phyloP scores from a whole-genome alignment of 345 rosid species.

The Durio zibethinus region DNA sequence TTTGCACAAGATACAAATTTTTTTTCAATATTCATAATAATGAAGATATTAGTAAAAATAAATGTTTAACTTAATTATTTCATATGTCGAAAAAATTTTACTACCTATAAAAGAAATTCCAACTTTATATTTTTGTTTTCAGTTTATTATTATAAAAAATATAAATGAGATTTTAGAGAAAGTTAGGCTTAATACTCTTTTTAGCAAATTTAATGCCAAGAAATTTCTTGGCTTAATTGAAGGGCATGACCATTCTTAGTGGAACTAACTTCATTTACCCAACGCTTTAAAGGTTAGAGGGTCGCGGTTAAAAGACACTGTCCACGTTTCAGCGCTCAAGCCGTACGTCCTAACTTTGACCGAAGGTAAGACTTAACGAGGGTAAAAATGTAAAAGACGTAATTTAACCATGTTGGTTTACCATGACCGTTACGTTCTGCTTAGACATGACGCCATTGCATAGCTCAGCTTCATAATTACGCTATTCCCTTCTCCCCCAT shows the following conservation, averaged over 20 bases:
- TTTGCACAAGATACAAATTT: not conserved
- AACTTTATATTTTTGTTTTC: not conserved
- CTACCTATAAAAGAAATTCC: not conserved
- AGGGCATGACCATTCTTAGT: no score
- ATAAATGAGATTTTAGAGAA: not conserved
- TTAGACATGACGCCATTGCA: not conserved
- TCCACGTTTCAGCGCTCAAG: constrained; percentile 82
- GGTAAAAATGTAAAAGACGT: constrained; percentile 3
- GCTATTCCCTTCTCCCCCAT: not conserved
- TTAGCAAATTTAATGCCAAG: not conserved
- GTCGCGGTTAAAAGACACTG: constrained; percentile 55
- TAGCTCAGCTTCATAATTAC: not conserved
- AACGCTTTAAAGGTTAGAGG: constrained; percentile 62
- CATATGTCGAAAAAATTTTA: not conserved
- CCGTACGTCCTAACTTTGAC: constrained; percentile 65
- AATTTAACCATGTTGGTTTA: no score
- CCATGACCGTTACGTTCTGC: not conserved
- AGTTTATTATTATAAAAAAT: not conserved
- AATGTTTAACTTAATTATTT: not conserved
- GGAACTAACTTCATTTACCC: no score
- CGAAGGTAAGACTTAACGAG: constrained; percentile 44
- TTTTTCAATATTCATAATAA: not conserved
- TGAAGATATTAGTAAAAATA: not conserved
- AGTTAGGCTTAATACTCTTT: not conserved
- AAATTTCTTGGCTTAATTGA: no score